Conservation (phyloP, 1,284 basidiomycete genomes). For the Xerocomus tenax region DNA sequence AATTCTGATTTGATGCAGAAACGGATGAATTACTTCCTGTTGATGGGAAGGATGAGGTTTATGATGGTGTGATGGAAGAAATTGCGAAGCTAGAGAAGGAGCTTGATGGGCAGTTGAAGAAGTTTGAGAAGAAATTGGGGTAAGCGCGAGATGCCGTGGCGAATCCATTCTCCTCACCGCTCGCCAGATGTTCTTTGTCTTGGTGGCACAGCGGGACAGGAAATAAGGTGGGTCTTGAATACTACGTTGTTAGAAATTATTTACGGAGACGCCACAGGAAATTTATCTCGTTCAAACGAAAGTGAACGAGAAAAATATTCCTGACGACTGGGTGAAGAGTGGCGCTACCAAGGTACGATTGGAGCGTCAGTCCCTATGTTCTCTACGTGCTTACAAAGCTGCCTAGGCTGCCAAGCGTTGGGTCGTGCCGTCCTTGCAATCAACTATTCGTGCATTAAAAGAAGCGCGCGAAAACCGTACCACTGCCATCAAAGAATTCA, state of each 20-base stretch:
- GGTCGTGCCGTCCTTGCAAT: constrained; percentile 63
- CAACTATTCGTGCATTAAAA: constrained; percentile 72
- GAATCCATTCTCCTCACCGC: constrained; percentile 6
- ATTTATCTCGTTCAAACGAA: constrained; percentile 80
- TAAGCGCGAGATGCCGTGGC: constrained; percentile 26
- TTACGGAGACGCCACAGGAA: constrained; percentile 44
- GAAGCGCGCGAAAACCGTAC: constrained; percentile 85
- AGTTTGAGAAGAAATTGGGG: constrained; percentile 54
- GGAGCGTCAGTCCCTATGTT: background rate
- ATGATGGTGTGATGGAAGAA: constrained; percentile 68
- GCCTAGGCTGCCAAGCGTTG: constrained; percentile 64
- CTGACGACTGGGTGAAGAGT: constrained; percentile 77
- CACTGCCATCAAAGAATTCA: constrained; percentile 74
- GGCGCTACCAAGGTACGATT: constrained; percentile 66
- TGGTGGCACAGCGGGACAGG: constrained; percentile 84
- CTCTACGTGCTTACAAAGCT: constrained; percentile 5
- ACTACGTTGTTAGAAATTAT: background rate
- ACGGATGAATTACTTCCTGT: constrained; percentile 64
- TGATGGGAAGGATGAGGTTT: constrained; percentile 75
- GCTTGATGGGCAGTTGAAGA: constrained; percentile 59
- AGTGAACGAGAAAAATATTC: constrained; percentile 53
- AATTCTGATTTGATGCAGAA: constrained; percentile 32
- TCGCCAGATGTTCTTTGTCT: constrained; percentile 43
- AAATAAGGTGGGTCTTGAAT: constrained; percentile 50
- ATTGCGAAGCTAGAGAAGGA: constrained; percentile 61